Percentiles rank a stretch among this genome's conserved stretches.
Evolutionary conservation across 768 basidiomycete genomes (phyloP).

Genomic region (Lactarius pseudohatsudake): DNA sequence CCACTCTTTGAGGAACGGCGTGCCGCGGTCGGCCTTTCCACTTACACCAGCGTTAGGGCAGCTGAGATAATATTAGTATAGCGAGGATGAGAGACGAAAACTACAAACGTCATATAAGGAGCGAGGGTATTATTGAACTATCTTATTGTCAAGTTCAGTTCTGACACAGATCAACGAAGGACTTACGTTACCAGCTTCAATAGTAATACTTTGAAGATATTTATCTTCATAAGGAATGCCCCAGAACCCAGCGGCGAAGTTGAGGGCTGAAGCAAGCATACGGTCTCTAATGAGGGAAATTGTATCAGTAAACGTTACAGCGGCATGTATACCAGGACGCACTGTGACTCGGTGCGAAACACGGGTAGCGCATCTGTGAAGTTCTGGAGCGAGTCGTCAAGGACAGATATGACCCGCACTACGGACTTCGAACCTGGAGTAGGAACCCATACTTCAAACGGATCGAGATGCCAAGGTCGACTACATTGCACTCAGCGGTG

Average conservation of each 20-base stretch:
- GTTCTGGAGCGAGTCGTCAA: slow-evolving; percentile 34
- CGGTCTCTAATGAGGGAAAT: slow-evolving; percentile 38
- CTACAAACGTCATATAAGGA: slow-evolving; percentile 70
- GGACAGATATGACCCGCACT: slow-evolving; percentile 32
- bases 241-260: slow-evolving; percentile 55
- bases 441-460: slow-evolving; percentile 46
- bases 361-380: slow-evolving; percentile 47
- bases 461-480: slow-evolving; percentile 44
- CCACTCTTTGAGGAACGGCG: slow-evolving; percentile 64
- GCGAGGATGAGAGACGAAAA: neutral
- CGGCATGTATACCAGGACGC: slow-evolving; percentile 19
- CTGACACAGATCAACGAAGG: slow-evolving; percentile 24
- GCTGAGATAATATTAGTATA: slow-evolving; percentile 32
- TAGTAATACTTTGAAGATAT: slow-evolving; percentile 46
- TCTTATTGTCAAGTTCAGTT: slow-evolving; percentile 4
- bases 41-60: slow-evolving; percentile 60
- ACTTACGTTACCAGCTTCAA: slow-evolving; percentile 40
- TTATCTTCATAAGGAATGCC: slow-evolving; percentile 46
- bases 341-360: slow-evolving; percentile 54
- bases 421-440: slow-evolving; percentile 35
- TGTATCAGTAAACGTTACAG: neutral
- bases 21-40: slow-evolving; percentile 56
- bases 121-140: slow-evolving; percentile 70
- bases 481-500: slow-evolving; percentile 29
- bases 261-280: slow-evolving; percentile 53